Percentiles rank a stretch among this genome's conserved stretches.
Conservation (phyloP, 352 stramenopile genomes). For the Chrysophaeum taylorii region DNA sequence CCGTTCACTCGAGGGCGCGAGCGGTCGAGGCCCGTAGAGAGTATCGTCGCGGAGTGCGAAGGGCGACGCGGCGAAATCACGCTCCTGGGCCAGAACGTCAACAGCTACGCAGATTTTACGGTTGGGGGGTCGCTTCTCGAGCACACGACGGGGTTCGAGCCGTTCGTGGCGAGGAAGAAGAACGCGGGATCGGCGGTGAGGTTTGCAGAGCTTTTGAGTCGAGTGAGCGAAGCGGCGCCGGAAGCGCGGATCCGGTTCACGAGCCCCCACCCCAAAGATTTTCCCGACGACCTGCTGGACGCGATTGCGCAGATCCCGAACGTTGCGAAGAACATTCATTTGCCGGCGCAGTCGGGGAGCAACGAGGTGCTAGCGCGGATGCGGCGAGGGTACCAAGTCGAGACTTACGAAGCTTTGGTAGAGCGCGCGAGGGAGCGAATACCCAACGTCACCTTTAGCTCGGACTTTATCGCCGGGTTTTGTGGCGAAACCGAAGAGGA, state of each 20-base stretch:
- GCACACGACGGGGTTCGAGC: conserved; percentile 55
- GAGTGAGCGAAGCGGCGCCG: conserved; percentile 74
- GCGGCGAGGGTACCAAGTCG: conserved; percentile 86
- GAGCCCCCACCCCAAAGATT: conserved; percentile 97
- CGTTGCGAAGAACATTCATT: conserved; percentile 93
- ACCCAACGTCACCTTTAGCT: conserved; percentile 57
- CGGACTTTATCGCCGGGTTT: conserved; percentile 96
- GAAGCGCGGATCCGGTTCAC: conserved; percentile 98
- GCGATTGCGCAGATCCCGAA: conserved; percentile 76
- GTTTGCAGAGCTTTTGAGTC: conserved; percentile 92
- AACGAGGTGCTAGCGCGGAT: conserved; percentile 76
- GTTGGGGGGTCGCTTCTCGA: background rate
- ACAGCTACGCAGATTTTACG: conserved; percentile 88
- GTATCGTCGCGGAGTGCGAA: conserved; percentile 86
- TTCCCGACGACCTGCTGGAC: conserved; percentile 77
- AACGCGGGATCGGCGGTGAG: conserved; percentile 59
- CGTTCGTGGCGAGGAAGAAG: conserved; percentile 40
- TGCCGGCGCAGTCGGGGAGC: conserved; percentile 92
- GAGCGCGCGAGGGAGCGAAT: conserved; percentile 67
- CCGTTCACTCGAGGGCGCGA: conserved; percentile 95
- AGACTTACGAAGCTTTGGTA: conserved; percentile 91
- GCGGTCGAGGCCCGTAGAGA: conserved; percentile 68
- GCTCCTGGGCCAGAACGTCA: conserved; percentile 99
- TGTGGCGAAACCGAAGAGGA: conserved; percentile 96
- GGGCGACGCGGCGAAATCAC: conserved; percentile 91